Base-by-base conservation (phyloP, 2,329 filamentous ascomycete genomes). In the Alternaria sp. region DNA sequence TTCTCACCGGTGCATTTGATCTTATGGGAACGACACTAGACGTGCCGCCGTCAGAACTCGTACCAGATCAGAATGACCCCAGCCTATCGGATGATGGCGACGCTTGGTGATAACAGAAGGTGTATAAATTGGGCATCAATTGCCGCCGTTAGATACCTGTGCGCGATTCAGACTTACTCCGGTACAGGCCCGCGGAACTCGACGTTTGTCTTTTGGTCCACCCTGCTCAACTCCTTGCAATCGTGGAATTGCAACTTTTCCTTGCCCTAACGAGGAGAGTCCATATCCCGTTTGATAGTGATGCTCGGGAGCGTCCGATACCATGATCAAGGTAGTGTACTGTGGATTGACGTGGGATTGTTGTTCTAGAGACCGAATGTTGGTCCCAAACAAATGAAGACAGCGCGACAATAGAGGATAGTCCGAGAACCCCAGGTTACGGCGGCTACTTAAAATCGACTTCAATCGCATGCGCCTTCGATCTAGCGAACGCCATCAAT, bases 1-100 rank as follows among this genome's bases (percentile, higher is more conserved):
- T 63, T 69, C 44, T 74, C 68, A 24, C 78, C 78, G 39, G 75
- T 74, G 61, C 77, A 80, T 58, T 78, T 79, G 64, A 78, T 76
- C 65, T 80, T 80, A 48, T 77, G 72, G 53, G 66, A 65, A 33
- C 77, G 76, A 65, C 78, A 80, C 68, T 71, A 67, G 36, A 63
- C 21, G 36, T 44, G 45, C 34, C 24, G n/a, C 42, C 29, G 52
- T 70, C 50, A 70, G 68, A 52, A 45, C 51, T 29, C 17, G 31
- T 51, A 45, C 41, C 34, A 49, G 36, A 49, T 48, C 29, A 13
- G 17, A 48, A 41, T 21, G 40, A n/a, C 10, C n/a, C 14, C 23
- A 37, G 49, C 45, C 51, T 55, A 57, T 54, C 45, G 17, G 45
- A 37, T 51, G 26, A 31, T 48, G 39, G 45, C 28, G 17, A 56